Base-by-base conservation (phyloP, 2,329 filamentous ascomycete genomes). In the Botrytis squamosa region DNA sequence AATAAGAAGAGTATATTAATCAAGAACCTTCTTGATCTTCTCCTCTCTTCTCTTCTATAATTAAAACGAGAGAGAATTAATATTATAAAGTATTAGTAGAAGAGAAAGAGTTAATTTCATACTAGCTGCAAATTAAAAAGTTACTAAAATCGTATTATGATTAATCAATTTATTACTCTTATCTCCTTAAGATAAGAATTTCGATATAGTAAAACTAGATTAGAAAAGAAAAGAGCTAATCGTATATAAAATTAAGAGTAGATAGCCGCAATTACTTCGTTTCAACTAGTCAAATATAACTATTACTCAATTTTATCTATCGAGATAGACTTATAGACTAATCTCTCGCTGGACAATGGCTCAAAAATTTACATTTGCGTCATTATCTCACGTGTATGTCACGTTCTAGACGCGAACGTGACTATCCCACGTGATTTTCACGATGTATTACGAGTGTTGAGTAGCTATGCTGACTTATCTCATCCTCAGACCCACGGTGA, bases 361-460 rank as follows among this genome's bases (percentile, higher is more conserved):
- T 52, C 0, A 5, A 44, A 20, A 44, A 44, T 18, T 18, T 44
- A 18, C 0, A 18, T 44, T 44, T 2, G 6, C 1, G 1, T 18
- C 16, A 7, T 2, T 0, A 2, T 44, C 6, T 6, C 25, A 52
- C 25, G 49, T 6, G 25, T 7, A 14, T 1, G 0, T 14, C 49
- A n/a, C 25, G 49, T 52, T 25, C 4, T 1, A 7, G 0, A 0
- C 0, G 1, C 4, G 5, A 3, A 0, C 49, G 2, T 52, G 49
- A 52, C 1, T 0, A 14, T 6, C 0, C 10, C 1, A n/a, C 49
- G 49, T 52, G 49, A 14, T 6, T n/a, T 12, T 14, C 0, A 1
- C 4, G 0, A 52, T 25, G 22, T 25, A 52, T 52, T 4, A 52
- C 49, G 49, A 52, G 49, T n/a, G 0, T 52, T 52, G 49, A n/a